Evolutionary conservation across 1,284 basidiomycete species (phyloP).

Genomic region (Microbotryomycetes sp.): DNA sequence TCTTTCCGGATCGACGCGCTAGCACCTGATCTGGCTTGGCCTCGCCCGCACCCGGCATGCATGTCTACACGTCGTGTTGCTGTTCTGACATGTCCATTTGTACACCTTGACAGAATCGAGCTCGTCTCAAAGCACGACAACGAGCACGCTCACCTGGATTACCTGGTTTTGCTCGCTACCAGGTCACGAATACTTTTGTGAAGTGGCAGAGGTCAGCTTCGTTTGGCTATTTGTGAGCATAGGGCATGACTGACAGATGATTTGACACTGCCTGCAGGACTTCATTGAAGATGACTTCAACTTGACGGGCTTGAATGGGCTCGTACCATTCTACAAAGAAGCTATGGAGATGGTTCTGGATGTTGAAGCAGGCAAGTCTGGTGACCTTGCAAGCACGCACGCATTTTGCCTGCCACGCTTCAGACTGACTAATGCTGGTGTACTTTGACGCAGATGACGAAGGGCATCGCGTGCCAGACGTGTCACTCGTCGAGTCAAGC

Average conservation of each 20-base stretch:
- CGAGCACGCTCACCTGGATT: slow-evolving; percentile 73
- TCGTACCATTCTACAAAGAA: slow-evolving; percentile 99
- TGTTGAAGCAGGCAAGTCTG: slow-evolving; percentile 83
- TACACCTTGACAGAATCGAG: slow-evolving; percentile 13
- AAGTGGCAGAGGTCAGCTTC: slow-evolving; percentile 43
- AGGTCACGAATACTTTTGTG: slow-evolving; percentile 98
- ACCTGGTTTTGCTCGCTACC: slow-evolving; percentile 98
- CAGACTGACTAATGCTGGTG: background rate
- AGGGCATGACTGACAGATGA: too few species aligned
- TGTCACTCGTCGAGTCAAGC: slow-evolving; percentile 95
- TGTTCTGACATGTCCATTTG: too few species aligned
- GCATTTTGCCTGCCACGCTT: slow-evolving; percentile 1
- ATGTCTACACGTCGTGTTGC: too few species aligned
- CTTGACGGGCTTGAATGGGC: slow-evolving; percentile 85
- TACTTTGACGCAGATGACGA: slow-evolving; percentile 63
- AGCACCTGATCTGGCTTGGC: too few species aligned
- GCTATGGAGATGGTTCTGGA: slow-evolving; percentile 99
- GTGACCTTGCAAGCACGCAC: background rate
- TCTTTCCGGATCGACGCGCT: too few species aligned
- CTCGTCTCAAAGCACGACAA: slow-evolving; percentile 25
- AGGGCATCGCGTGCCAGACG: slow-evolving; percentile 68
- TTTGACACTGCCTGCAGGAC: slow-evolving; percentile 60
- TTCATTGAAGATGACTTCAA: slow-evolving; percentile 99
- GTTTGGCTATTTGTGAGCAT: too few species aligned
- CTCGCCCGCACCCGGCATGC: too few species aligned